Evolutionary conservation across 805 yeast species (phyloP).

Genomic region (Sugiyamaella lignohabitans): DNA sequence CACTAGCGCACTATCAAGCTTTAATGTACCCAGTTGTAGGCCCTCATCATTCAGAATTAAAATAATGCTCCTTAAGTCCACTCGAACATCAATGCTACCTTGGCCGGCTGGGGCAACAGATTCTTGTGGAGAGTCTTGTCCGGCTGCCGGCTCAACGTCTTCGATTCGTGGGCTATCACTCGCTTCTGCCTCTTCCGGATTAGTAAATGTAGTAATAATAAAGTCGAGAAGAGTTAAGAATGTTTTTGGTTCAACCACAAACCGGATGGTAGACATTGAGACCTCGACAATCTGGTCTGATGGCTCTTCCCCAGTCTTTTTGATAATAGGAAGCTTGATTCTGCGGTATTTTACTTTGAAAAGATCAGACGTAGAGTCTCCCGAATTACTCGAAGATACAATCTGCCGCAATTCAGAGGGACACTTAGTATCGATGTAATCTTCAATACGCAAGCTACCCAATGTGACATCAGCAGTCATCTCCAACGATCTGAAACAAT

Average conservation of each 20-base stretch:
- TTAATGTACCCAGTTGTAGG: constrained; percentile 69
- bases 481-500: constrained; percentile 51
- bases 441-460: constrained; percentile 63
- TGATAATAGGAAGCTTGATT: constrained; percentile 30
- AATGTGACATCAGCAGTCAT: constrained; percentile 62
- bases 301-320: constrained; percentile 37
- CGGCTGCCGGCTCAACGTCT: background rate
- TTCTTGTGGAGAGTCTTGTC: background rate
- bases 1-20: constrained; percentile 66
- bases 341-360: constrained; percentile 56
- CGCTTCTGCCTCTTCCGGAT: constrained; percentile 42
- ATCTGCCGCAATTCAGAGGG: constrained; percentile 60
- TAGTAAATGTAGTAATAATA: constrained; percentile 78
- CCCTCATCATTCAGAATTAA: constrained; percentile 78
- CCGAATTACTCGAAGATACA: constrained; percentile 40
- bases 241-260: constrained; percentile 71
- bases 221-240: constrained; percentile 73
- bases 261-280: constrained; percentile 68
- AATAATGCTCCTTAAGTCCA: constrained; percentile 66
- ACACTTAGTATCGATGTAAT: constrained; percentile 59
- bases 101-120: background rate
- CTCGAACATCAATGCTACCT: constrained; percentile 48
- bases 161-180: too few relatives aligned
- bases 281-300: constrained; percentile 74
- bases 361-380: constrained; percentile 26